A percentile compares a stretch with the other conserved stretches of the same genome.
Evolutionary conservation across 176 grass and related monocot genomes (phyloP).

Genomic region (Eragrostis curvula): DNA sequence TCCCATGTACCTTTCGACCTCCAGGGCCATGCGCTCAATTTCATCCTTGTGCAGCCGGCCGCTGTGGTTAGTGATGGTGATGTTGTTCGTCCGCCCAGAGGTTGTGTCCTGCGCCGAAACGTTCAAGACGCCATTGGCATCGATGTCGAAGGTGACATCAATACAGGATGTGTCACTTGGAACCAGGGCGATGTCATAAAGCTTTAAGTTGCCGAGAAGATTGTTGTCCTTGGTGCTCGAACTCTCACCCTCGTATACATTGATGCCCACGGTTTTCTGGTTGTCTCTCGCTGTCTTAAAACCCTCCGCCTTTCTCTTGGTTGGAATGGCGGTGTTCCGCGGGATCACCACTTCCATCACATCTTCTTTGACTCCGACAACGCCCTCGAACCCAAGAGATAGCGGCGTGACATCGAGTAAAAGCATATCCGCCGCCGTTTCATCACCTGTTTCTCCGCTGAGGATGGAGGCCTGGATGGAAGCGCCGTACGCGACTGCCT

Average conservation of each 20-base stretch:
- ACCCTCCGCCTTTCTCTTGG: conserved; percentile 22
- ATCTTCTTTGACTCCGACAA: not conserved
- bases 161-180: conserved; percentile 21
- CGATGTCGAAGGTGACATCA: conserved; percentile 51
- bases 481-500: conserved; percentile 53
- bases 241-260: conserved; percentile 65
- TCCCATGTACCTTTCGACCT: too few species aligned
- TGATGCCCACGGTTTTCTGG: not conserved
- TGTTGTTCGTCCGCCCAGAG: conserved; percentile 36
- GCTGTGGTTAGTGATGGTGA: conserved; percentile 46
- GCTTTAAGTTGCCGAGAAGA: conserved; percentile 41
- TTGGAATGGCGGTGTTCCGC: conserved; percentile 49
- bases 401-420: conserved; percentile 48
- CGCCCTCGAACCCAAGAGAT: conserved; percentile 55
- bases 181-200: conserved; percentile 38
- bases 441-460: not conserved
- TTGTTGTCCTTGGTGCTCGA: conserved; percentile 36
- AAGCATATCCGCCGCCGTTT: conserved; percentile 32
- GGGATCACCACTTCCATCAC: conserved; percentile 50
- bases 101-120: conserved; percentile 50
- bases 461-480: conserved; percentile 55
- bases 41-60: conserved; percentile 54
- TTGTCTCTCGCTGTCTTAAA: too few species aligned
- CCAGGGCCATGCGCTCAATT: conserved; percentile 43
- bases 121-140: conserved; percentile 44